Base-by-base conservation (phyloP, 352 stramenopile species). In the Globisporangium heterothallicum region DNA sequence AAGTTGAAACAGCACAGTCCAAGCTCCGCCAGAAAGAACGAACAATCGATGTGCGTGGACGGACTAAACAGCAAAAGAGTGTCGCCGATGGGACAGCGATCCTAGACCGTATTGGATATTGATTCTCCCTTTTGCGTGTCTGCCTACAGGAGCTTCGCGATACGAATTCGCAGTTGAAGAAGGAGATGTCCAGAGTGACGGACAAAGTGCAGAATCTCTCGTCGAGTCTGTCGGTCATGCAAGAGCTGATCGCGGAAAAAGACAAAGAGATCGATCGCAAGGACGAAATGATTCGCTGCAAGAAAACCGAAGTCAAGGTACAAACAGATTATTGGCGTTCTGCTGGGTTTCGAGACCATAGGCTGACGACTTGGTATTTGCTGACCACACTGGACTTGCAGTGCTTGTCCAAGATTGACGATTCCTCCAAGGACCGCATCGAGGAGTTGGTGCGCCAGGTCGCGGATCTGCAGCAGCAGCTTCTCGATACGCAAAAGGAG, bases 401-500 rank as follows among this genome's bases (percentile, higher is more conserved):
- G 61, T 88, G 75, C 32, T 63, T 91, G 3, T 59, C 75, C 25
- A 78, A 83, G 26, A 85, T 87, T 53, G 78, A 92, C 49, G 73
- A 79, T 44, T 85, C 78, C 25, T 88, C 76, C 30, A 86, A 84
- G 47, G 76, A 88, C 5, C 81, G 77, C 41, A 89, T 92, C 44
- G 75, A 89, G 60, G 74, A 86, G 49, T 72, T 92, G 19, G 74
- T 86, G 48, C 76, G 73, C 8, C 76, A 92, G 41, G 76, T 90
- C 12, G 62, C 68, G 4, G 73, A 88, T 19, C 46, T 92, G 13
- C 81, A 90, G 52, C 66, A 76, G 40, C 73, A 92, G 50, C 51
- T 92, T 1, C 64, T 92, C n/a, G 78, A 90, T 32, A 77, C 78
- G 1, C 81, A 92, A 43, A 86, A 84, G 49, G 81, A 92, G 26